phyloP scores from a whole-genome alignment of 306 rosid species.

The Alnus glutinosa region DNA sequence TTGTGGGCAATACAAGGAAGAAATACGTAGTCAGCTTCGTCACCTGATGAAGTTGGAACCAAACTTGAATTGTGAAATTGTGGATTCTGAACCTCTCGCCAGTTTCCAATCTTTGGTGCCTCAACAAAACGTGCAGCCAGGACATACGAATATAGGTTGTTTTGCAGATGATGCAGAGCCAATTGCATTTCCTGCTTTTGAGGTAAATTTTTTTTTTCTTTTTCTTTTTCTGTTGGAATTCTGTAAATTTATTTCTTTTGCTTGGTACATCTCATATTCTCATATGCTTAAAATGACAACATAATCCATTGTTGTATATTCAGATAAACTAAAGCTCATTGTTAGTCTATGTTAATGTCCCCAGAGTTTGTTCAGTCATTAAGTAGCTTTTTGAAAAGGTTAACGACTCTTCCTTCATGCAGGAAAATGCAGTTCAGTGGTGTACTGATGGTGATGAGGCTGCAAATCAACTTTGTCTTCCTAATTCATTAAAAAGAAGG shows the following conservation, averaged over 20 bases:
- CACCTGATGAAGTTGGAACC: slow-evolving; percentile 63
- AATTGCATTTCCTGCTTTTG: slow-evolving; percentile 35
- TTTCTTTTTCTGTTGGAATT: slow-evolving; percentile 11
- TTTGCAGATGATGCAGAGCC: slow-evolving; percentile 42
- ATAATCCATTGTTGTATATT: too few relatives aligned
- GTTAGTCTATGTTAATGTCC: too few relatives aligned
- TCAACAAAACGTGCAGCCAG: slow-evolving; percentile 37
- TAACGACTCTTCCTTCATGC: not conserved
- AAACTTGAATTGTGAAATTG: slow-evolving; percentile 21
- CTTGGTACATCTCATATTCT: not conserved
- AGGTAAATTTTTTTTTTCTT: slow-evolving; percentile 47
- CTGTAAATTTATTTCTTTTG: not conserved
- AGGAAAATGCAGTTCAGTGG: slow-evolving; percentile 44
- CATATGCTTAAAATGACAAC: too few relatives aligned
- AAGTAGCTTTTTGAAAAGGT: not conserved
- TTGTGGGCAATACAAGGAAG: slow-evolving; percentile 75
- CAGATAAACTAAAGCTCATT: too few relatives aligned
- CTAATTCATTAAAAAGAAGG: slow-evolving; percentile 27
- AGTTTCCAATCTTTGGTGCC: slow-evolving; percentile 26
- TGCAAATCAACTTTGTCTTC: slow-evolving; percentile 43
- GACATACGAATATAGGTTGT: slow-evolving; percentile 27
- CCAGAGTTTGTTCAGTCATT: not conserved
- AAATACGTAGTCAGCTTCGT: slow-evolving; percentile 76
- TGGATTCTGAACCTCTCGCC: slow-evolving; percentile 15
- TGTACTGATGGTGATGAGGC: slow-evolving; percentile 36